A percentile compares a stretch with the other conserved stretches of the same genome.
phyloP scores from a whole-genome alignment of 345 rosid genomes.

The Mangifera indica region DNA sequence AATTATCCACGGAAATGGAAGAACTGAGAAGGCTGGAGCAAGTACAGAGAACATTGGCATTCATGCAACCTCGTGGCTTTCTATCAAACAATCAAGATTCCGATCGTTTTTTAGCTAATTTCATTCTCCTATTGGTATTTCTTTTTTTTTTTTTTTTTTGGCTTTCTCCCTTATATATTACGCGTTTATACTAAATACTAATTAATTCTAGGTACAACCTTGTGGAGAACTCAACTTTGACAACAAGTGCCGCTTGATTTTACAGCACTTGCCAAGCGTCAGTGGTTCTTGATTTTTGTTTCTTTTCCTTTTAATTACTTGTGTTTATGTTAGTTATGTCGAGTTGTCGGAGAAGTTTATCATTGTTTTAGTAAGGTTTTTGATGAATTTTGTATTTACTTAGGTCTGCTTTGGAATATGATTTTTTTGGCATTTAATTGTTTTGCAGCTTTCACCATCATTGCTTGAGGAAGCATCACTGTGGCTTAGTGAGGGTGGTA shows the following conservation, averaged over 20 bases:
- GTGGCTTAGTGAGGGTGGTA: conserved; percentile 24
- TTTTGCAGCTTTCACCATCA: conserved; percentile 40
- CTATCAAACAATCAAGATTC: conserved; percentile 32
- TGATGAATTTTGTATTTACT: too few relatives aligned
- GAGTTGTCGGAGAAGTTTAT: neutral
- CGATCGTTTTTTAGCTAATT: conserved; percentile 62
- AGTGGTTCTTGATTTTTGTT: conserved; percentile 11
- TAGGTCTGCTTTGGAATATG: too few relatives aligned
- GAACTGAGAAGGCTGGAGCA: conserved; percentile 65
- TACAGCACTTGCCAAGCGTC: conserved; percentile 55
- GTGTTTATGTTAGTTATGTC: too few relatives aligned
- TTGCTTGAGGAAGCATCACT: conserved; percentile 56
- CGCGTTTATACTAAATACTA: too few relatives aligned
- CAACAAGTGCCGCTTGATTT: conserved; percentile 35
- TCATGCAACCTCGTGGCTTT: conserved; percentile 46
- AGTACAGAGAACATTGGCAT: conserved; percentile 49
- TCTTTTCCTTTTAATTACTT: too few relatives aligned
- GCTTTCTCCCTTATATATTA: neutral
- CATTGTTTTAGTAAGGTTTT: too few relatives aligned
- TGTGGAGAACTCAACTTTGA: conserved; percentile 57
- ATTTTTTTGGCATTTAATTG: neutral
- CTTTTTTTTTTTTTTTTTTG: neutral
- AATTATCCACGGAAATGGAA: conserved; percentile 45
- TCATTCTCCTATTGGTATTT: conserved; percentile 60
- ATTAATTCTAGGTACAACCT: conserved; percentile 51